A percentile compares a stretch with the other conserved stretches of the same genome.
These are phyloP conservation scores for Bacidia gigantensis DNA, from an alignment of 495 filamentous ascomycete genomes.

Conservation along the genomic window DNA sequence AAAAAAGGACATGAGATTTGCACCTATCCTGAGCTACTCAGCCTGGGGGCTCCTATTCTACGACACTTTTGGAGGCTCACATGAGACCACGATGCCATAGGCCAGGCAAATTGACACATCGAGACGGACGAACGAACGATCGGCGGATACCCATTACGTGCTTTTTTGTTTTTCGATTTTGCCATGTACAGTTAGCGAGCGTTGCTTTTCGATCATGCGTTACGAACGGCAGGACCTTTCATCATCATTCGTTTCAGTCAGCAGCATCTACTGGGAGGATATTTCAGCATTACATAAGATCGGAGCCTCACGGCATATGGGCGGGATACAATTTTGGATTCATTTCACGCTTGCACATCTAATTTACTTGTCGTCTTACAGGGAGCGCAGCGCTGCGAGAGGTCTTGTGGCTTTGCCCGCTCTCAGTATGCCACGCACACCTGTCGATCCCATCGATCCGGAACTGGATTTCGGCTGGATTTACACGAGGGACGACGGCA, in stretches of 20 bases:
- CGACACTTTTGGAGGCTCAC: background rate
- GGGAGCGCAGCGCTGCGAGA: constrained; percentile 15
- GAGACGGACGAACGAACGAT: constrained; percentile 13
- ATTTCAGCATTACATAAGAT: constrained; percentile 39
- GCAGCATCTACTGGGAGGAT: constrained; percentile 27
- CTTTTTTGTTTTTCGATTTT: constrained; percentile 18
- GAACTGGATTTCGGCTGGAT: constrained; percentile 34
- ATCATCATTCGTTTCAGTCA: constrained; percentile 26
- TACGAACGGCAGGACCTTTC: constrained; percentile 40
- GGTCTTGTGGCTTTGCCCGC: constrained; percentile 8
- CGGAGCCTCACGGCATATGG: constrained; percentile 48
- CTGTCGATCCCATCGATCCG: constrained; percentile 24
- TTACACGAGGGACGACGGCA: constrained; percentile 26
- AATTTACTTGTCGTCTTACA: constrained; percentile 29
- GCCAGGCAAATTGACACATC: constrained; percentile 7
- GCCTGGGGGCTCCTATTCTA: background rate
- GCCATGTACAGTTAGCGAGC: constrained; percentile 24
- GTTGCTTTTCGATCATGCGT: constrained; percentile 19
- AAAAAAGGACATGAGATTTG: background rate
- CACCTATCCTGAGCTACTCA: background rate
- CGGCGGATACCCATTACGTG: constrained; percentile 32
- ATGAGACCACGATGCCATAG: constrained; percentile 5
- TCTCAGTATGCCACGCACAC: constrained; percentile 11
- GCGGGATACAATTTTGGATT: constrained; percentile 34
- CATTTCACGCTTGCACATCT: constrained; percentile 14